These are phyloP conservation scores for Myxozyma udenii DNA, from an alignment of 805 yeast genomes.

Conservation along the genomic window DNA sequence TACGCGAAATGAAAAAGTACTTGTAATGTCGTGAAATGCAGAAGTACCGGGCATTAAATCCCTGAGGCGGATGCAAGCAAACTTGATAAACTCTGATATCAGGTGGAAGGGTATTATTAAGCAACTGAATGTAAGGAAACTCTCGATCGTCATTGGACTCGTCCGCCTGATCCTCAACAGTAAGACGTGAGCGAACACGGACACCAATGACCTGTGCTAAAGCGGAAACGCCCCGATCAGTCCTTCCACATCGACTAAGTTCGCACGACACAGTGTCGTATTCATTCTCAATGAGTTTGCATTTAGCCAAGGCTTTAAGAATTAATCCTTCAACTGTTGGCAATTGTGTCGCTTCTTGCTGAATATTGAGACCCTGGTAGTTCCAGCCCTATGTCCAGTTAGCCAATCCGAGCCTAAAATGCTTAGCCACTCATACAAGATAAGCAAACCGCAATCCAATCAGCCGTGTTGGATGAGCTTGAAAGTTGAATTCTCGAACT, in stretches of 20 bases:
- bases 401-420: neutral
- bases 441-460: constrained; percentile 84
- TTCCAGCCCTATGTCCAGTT: constrained; percentile 71
- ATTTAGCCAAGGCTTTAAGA: constrained; percentile 64
- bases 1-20: constrained; percentile 57
- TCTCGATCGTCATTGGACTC: constrained; percentile 61
- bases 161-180: constrained; percentile 58
- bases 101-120: constrained; percentile 74
- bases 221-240: constrained; percentile 96
- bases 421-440: constrained; percentile 36
- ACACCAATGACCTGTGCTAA: constrained; percentile 90
- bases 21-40: constrained; percentile 83
- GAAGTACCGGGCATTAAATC: constrained; percentile 89
- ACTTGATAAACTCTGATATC: constrained; percentile 82
- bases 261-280: constrained; percentile 57
- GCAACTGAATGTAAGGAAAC: constrained; percentile 67
- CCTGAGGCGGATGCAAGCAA: constrained; percentile 75
- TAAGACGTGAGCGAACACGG: constrained; percentile 62
- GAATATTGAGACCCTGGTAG: constrained; percentile 85
- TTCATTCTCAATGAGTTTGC: constrained; percentile 56
- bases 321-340: constrained; percentile 85
- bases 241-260: constrained; percentile 90
- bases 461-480: constrained; percentile 47
- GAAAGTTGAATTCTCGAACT: constrained; percentile 15
- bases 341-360: constrained; percentile 63